Conservation (phyloP, 1,284 basidiomycete species). For the Pseudozyma thailandica region DNA sequence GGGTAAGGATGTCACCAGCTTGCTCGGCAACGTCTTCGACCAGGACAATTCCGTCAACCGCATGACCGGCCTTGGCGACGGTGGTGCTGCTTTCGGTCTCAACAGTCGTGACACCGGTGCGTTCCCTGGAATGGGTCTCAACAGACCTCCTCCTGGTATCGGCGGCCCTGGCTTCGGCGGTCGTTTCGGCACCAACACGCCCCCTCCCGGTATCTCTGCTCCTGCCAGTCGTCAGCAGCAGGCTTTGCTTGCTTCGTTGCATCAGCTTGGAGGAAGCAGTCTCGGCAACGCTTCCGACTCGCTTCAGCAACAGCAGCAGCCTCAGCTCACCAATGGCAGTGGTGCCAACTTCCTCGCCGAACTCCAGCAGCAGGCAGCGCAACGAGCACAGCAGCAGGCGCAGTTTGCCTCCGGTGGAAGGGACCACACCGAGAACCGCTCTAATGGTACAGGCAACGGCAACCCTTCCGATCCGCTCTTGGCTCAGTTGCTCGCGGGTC, state of each 20-base stretch:
- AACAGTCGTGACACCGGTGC: slow-evolving; percentile 28
- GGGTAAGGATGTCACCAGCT: slow-evolving; percentile 49
- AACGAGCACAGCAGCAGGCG: slow-evolving; percentile 45
- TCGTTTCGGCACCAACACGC: slow-evolving; percentile 45
- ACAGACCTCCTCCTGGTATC: slow-evolving; percentile 40
- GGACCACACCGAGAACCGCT: slow-evolving; percentile 25
- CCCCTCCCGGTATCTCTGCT: slow-evolving; percentile 41
- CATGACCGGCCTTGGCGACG: slow-evolving; percentile 29
- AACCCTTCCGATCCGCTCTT: slow-evolving; percentile 57
- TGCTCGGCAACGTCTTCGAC: slow-evolving; percentile 56
- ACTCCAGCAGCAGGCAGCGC: slow-evolving; percentile 45
- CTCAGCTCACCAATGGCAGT: slow-evolving; percentile 34
- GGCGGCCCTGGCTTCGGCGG: slow-evolving; percentile 36
- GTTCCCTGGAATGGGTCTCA: slow-evolving; percentile 42
- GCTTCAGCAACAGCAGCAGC: slow-evolving; percentile 40
- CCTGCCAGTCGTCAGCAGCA: slow-evolving; percentile 51
- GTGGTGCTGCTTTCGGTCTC: slow-evolving; percentile 33
- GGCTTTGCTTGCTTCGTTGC: slow-evolving; percentile 45
- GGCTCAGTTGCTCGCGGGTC: slow-evolving; percentile 60
- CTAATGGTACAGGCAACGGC: slow-evolving; percentile 29
- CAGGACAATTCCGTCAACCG: slow-evolving; percentile 26
- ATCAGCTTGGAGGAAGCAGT: slow-evolving; percentile 34
- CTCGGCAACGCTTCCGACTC: slow-evolving; percentile 13
- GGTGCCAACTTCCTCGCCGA: slow-evolving; percentile 43
- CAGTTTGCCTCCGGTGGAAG: slow-evolving; percentile 23